These are phyloP conservation scores for Conringia planisiliqua DNA, from an alignment of 345 rosid genomes.

Conservation along the genomic window DNA sequence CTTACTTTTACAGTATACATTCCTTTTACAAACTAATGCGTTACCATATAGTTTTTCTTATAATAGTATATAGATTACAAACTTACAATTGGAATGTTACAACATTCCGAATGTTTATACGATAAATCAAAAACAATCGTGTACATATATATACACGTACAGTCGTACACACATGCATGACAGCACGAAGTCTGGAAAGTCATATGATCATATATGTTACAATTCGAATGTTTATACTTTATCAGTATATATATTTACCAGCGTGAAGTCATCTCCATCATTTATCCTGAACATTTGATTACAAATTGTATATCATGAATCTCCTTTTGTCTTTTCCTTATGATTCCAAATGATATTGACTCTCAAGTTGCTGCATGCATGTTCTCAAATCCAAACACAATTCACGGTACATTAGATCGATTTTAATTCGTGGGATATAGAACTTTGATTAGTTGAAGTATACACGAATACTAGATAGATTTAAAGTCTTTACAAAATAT, in stretches of 20 bases:
- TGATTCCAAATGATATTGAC: constrained; percentile 23
- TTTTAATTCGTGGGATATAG: background rate
- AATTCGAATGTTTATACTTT: background rate
- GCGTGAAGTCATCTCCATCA: constrained; percentile 32
- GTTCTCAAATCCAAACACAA: background rate
- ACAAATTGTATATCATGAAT: constrained; percentile 14
- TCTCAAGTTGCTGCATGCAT: constrained; percentile 22
- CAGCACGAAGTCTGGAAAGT: background rate
- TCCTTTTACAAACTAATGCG: background rate
- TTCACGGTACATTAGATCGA: constrained; percentile 2
- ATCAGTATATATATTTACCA: constrained; percentile 3
- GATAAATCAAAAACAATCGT: background rate
- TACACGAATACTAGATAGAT: background rate
- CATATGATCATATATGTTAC: background rate
- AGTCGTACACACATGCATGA: background rate
- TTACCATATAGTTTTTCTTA: background rate
- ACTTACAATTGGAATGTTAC: background rate
- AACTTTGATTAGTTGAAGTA: background rate
- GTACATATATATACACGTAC: background rate
- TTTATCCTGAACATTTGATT: constrained; percentile 23
- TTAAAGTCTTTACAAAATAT: background rate
- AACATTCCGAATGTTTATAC: background rate
- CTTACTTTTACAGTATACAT: constrained; percentile 2
- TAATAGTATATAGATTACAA: background rate
- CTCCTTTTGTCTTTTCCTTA: constrained; percentile 32